These are phyloP conservation scores for Phytophthora sojae DNA, from an alignment of 352 stramenopile genomes.

Conservation along the genomic window DNA sequence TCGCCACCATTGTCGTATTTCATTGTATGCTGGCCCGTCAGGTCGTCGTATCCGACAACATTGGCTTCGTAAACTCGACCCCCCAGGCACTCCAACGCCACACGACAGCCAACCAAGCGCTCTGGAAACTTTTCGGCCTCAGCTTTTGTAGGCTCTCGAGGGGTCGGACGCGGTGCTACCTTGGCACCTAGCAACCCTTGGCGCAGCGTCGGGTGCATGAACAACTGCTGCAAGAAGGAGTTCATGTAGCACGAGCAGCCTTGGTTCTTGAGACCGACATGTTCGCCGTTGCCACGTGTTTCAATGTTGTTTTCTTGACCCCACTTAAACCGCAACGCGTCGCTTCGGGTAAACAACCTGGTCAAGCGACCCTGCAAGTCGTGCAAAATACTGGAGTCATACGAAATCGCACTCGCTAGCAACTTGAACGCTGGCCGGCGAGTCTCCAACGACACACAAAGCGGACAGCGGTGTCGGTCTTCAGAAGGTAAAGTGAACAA, in stretches of 20 bases:
- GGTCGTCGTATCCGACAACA: slow-evolving; percentile 90
- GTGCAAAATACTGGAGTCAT: slow-evolving; percentile 66
- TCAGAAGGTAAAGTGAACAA: slow-evolving; percentile 83
- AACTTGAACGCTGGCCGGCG: slow-evolving; percentile 84
- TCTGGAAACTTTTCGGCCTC: slow-evolving; percentile 89
- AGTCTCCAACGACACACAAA: slow-evolving; percentile 83
- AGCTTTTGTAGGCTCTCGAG: slow-evolving; percentile 83
- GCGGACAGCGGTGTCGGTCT: slow-evolving; percentile 65
- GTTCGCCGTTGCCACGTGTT: slow-evolving; percentile 79
- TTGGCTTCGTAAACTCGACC: slow-evolving; percentile 94
- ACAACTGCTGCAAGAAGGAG: slow-evolving; percentile 98
- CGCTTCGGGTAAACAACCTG: slow-evolving; percentile 68
- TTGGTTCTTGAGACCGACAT: slow-evolving; percentile 98
- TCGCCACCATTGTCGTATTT: slow-evolving; percentile 92
- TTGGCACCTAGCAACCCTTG: slow-evolving; percentile 82
- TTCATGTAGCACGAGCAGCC: slow-evolving; percentile 99
- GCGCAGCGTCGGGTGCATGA: slow-evolving; percentile 86
- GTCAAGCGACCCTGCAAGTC: slow-evolving; percentile 64
- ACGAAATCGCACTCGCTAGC: slow-evolving; percentile 80
- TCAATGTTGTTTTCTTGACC: slow-evolving; percentile 87
- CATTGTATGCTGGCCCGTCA: slow-evolving; percentile 79
- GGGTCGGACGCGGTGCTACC: slow-evolving; percentile 58
- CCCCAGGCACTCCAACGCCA: slow-evolving; percentile 95
- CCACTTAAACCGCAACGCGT: slow-evolving; percentile 77
- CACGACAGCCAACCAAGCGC: slow-evolving; percentile 73